Evolutionary conservation across 768 basidiomycete genomes (phyloP).

Genomic region (Rhizopogon vesiculosus): DNA sequence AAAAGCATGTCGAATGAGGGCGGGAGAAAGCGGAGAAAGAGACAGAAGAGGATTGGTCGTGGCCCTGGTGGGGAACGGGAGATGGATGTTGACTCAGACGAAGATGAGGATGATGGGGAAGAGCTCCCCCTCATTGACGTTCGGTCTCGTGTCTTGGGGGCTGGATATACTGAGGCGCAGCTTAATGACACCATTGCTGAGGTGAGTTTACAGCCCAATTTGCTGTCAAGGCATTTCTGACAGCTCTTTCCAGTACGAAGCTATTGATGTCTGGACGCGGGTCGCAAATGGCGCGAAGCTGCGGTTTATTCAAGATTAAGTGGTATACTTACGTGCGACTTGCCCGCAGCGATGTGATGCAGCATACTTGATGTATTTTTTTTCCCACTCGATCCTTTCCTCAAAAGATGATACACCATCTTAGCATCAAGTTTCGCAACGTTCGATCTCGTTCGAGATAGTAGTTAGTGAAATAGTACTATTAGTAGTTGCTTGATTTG

Average conservation of each 20-base stretch:
- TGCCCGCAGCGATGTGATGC: no score
- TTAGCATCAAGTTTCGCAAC: no score
- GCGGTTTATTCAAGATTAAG: conserved; percentile 48
- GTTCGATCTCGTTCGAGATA: no score
- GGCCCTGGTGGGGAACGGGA: conserved; percentile 70
- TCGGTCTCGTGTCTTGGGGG: conserved; percentile 76
- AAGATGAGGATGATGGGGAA: conserved; percentile 58
- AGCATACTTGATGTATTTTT: not conserved
- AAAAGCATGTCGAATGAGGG: conserved; percentile 69
- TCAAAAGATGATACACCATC: no score
- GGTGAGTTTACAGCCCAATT: conserved; percentile 40
- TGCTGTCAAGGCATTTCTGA: conserved; percentile 5
- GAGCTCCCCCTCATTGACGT: conserved; percentile 86
- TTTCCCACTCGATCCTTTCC: no score
- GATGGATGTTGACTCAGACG: conserved; percentile 65
- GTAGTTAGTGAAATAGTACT: no score
- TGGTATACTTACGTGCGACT: not conserved
- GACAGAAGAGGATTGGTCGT: conserved; percentile 54
- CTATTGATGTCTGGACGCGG: conserved; percentile 72
- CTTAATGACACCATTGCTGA: conserved; percentile 80
- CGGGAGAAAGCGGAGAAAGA: conserved; percentile 35
- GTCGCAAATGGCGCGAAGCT: conserved; percentile 84
- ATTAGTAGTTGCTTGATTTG: not conserved
- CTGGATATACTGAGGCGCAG: conserved; percentile 89
- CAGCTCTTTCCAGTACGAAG: conserved; percentile 66